Conservation (phyloP, 306 rosid genomes). For the Cucurbita maxima region DNA sequence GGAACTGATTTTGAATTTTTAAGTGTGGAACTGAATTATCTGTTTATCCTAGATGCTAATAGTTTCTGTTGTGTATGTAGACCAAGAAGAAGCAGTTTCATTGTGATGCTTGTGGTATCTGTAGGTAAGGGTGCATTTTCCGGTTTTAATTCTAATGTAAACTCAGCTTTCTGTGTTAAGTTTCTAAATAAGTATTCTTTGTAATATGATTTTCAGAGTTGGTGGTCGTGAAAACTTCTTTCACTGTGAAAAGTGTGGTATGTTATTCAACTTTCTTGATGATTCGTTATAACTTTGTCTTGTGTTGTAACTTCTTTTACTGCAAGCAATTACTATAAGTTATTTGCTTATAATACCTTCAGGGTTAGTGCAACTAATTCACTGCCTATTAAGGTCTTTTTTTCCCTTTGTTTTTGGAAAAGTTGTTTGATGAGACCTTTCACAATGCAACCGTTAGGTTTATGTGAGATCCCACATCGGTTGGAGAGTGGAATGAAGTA, state of each 20-base stretch:
- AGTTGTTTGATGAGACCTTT: too few species aligned
- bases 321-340: background rate
- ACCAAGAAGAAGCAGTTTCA: slow-evolving; percentile 46
- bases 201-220: slow-evolving; percentile 20
- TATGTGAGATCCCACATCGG: too few species aligned
- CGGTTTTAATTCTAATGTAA: background rate
- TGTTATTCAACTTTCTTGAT: slow-evolving; percentile 1
- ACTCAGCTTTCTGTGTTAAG: background rate
- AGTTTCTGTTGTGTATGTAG: slow-evolving; percentile 19
- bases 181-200: background rate
- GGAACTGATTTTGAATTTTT: background rate
- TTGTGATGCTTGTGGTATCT: slow-evolving; percentile 64
- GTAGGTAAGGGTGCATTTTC: slow-evolving; percentile 34
- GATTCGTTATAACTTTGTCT: background rate
- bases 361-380: background rate
- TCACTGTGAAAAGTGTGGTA: slow-evolving; percentile 61
- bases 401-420: too few species aligned
- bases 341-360: background rate
- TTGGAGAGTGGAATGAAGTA: too few species aligned
- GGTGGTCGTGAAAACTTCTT: slow-evolving; percentile 49
- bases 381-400: background rate
- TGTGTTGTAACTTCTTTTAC: background rate
- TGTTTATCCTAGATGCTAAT: background rate
- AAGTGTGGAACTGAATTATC: background rate
- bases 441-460: too few species aligned